Base-by-base conservation (phyloP, 495 filamentous ascomycete genomes). In the Neurospora cerealis region DNA sequence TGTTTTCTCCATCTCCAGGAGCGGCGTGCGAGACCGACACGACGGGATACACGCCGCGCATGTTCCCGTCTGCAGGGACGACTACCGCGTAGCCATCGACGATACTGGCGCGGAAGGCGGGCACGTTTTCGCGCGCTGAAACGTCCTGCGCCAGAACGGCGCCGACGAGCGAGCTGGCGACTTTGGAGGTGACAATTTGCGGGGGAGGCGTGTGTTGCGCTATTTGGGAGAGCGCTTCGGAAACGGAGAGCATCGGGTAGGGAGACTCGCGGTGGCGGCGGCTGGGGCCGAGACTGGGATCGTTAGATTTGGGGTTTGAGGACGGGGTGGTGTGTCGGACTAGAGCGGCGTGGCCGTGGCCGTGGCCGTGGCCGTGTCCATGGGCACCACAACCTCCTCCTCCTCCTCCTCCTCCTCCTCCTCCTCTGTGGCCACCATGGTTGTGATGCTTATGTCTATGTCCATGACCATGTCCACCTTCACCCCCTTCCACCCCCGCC, bases 31-130 rank as follows among this genome's bases (percentile, higher is more conserved):
- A 95, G 32, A 97, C 86, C 0, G 92, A 91, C 2, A 91, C 90
- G 24, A 99, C 96, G 5, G 96, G 95, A 76, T 95, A 98, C 0
- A 90, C 83, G 0, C 93, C 93, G 74, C 90, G 92, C 11, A 90
- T 87, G 46, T 89, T 91, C 0, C 86, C 88, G 44, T 88, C 84
- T 9, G 85, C 78, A 11, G 88, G 82, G 9, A 89, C 89, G 42
- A 90, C 83, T 21, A 98, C 87, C 4, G 96, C 96, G 79, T 99
- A 99, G 13, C 96, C 96, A 79, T 99, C 96, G 4, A 99, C 96
- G 73, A 97, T 99, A 78, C 94, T 97, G 48, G 96, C 96, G 70
- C 93, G 88, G 82, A 93, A 99, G 7, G 96, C 96, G 5, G 96
- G 96, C 0, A 98, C 96, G 17, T 90, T 85, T 78, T 97, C 95